Conservation (phyloP, 2,329 filamentous ascomycete genomes). For the Nemania sp. region DNA sequence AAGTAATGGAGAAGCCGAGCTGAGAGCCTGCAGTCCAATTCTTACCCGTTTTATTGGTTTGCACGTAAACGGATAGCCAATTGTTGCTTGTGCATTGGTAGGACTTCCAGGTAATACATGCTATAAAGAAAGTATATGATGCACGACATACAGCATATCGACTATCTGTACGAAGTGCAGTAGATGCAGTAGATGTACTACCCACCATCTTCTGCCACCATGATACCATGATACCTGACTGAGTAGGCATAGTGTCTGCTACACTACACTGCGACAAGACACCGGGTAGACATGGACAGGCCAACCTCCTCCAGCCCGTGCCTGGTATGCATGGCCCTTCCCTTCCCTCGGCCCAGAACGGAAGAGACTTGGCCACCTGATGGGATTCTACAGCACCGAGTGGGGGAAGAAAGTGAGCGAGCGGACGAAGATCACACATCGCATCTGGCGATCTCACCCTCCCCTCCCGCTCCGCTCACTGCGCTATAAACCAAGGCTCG, state of each 20-base stretch:
- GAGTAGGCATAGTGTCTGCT: background rate
- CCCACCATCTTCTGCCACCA: background rate
- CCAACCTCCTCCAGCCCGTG: slow-evolving; percentile 5
- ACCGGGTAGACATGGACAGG: background rate
- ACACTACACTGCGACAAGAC: background rate
- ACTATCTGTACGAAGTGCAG: background rate
- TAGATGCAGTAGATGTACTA: background rate
- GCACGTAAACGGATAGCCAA: background rate
- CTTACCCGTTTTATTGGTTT: slow-evolving; percentile 5
- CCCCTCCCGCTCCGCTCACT: background rate
- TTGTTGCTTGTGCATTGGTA: background rate
- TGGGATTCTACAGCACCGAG: slow-evolving; percentile 15
- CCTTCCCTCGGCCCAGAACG: slow-evolving; percentile 23
- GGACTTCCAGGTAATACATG: background rate
- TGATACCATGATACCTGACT: background rate
- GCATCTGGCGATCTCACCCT: slow-evolving; percentile 20
- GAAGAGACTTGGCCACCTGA: slow-evolving; percentile 25
- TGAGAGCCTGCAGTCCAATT: slow-evolving; percentile 1
- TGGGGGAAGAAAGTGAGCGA: slow-evolving; percentile 11
- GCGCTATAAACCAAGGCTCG: slow-evolving; percentile 2
- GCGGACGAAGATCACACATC: slow-evolving; percentile 18
- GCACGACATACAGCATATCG: slow-evolving; percentile 13
- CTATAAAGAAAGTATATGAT: slow-evolving; percentile 17
- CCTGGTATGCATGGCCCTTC: slow-evolving; percentile 23
- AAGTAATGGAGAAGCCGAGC: background rate